Conservation (phyloP, 176 grass and related monocot species). For the Carex parvula region DNA sequence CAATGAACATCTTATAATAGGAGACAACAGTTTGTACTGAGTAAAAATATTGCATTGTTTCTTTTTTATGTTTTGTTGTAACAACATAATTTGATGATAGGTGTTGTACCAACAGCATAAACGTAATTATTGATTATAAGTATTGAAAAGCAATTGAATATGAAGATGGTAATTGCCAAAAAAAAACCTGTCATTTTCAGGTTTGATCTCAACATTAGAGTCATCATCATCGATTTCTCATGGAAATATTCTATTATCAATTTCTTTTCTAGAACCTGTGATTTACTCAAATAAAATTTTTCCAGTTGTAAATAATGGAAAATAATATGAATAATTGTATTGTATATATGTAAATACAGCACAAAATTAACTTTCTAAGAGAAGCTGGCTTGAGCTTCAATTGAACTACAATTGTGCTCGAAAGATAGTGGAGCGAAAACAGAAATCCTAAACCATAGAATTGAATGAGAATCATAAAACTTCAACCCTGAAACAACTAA, state of each 20-base stretch:
- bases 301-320: conserved; percentile 1
- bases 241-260: conserved; percentile 81
- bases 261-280: conserved; percentile 64
- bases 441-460: no score
- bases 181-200: conserved; percentile 53
- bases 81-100: not conserved
- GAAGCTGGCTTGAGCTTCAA: conserved; percentile 48
- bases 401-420: no score
- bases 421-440: no score
- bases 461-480: no score
- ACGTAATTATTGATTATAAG: not conserved
- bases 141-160: not conserved
- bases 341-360: not conserved
- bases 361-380: conserved; percentile 56
- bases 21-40: not conserved
- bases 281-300: conserved; percentile 21
- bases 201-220: conserved; percentile 59
- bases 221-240: conserved; percentile 86
- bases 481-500: no score
- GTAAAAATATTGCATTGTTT: not conserved
- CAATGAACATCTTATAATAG: not conserved
- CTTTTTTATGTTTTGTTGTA: not conserved
- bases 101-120: not conserved
- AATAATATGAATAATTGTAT: not conserved
- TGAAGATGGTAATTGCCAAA: not conserved